These are phyloP conservation scores for Mucor saturninus DNA, from an alignment of 371 early-diverging fungal species.

Conservation along the genomic window DNA sequence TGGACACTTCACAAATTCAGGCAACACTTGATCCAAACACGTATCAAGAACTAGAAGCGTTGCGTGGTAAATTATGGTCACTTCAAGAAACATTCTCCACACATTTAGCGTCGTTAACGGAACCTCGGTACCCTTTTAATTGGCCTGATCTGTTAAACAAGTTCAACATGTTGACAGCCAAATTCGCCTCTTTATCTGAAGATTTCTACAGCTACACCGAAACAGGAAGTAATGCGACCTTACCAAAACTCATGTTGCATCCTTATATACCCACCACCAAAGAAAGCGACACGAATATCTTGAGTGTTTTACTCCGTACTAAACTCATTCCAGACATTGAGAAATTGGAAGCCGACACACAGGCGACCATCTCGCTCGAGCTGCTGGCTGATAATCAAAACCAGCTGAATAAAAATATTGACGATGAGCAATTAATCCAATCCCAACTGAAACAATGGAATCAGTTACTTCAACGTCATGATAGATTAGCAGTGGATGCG, in stretches of 20 bases:
- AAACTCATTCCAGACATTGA: constrained; percentile 73
- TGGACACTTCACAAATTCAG: constrained; percentile 19
- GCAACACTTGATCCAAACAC: constrained; percentile 45
- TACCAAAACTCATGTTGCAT: constrained; percentile 64
- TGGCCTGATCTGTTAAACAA: constrained; percentile 69
- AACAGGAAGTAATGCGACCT: constrained; percentile 47
- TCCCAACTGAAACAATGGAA: constrained; percentile 43
- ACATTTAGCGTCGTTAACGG: constrained; percentile 50
- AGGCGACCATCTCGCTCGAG: constrained; percentile 52
- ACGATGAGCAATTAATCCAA: constrained; percentile 44
- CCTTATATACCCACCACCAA: constrained; percentile 60
- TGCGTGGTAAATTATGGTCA: constrained; percentile 64
- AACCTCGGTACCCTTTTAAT: constrained; percentile 51
- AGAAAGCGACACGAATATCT: constrained; percentile 64
- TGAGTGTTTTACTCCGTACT: constrained; percentile 64
- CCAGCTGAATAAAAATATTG: constrained; percentile 13
- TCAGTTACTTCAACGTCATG: constrained; percentile 41
- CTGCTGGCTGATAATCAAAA: constrained; percentile 20
- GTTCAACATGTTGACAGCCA: constrained; percentile 71
- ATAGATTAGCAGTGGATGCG: constrained; percentile 45
- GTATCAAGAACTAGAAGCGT: constrained; percentile 61
- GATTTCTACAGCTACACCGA: constrained; percentile 52
- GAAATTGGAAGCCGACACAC: constrained; percentile 57
- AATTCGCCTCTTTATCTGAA: constrained; percentile 57
- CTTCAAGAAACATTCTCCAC: constrained; percentile 66